Evolutionary conservation across 164 flowering plant species (phyloP).

Genomic region (Cinnamomum chago): DNA sequence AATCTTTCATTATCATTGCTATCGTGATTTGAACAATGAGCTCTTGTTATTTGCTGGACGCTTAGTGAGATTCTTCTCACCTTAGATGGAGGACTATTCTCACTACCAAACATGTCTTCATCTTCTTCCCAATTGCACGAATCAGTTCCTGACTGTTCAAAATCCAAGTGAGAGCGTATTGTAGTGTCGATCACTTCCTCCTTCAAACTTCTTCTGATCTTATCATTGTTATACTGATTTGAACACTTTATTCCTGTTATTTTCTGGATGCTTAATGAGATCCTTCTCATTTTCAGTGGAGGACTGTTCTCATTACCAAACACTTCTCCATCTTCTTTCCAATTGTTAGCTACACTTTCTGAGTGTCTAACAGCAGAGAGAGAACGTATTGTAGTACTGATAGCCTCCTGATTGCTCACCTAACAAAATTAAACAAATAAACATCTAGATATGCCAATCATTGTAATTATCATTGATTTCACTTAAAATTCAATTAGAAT

Average conservation of each 20-base stretch:
- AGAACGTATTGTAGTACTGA: conserved; percentile 34
- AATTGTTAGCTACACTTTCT: background rate
- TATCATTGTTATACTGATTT: background rate
- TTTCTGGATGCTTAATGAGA: conserved; percentile 14
- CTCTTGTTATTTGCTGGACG: conserved; percentile 12
- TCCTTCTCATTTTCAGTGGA: conserved; percentile 12
- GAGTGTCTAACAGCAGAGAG: background rate
- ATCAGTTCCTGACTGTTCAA: no score
- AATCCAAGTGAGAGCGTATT: no score
- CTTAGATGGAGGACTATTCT: conserved; percentile 23
- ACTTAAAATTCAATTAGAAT: background rate
- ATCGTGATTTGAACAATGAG: background rate
- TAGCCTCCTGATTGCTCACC: conserved; percentile 87
- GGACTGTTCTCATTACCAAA: conserved; percentile 15
- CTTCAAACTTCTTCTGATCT: background rate
- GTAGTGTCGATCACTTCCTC: no score
- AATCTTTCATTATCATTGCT: background rate
- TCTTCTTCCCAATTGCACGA: background rate
- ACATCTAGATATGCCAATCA: background rate
- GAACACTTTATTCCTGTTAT: background rate
- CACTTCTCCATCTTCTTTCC: background rate
- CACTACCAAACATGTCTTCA: conserved; percentile 13
- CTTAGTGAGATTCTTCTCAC: conserved; percentile 9
- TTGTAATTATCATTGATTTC: background rate
- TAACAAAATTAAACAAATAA: conserved; percentile 19